phyloP scores from a whole-genome alignment of 208 protist species.

The Willaertia magna region DNA sequence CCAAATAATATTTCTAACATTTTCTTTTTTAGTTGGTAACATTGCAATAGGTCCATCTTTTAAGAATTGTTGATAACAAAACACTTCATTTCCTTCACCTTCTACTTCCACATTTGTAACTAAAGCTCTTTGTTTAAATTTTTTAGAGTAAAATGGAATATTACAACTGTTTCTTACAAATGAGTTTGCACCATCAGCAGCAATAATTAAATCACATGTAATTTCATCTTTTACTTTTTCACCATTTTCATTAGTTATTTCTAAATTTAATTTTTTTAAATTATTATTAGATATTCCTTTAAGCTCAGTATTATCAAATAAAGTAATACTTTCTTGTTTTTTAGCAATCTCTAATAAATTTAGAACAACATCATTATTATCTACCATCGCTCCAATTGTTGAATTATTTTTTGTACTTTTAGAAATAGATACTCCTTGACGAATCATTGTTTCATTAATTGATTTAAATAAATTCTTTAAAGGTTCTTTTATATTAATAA shows the following conservation, averaged over 20 bases:
- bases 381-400: not conserved
- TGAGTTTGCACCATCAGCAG: not conserved
- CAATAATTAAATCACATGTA: not conserved
- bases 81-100: too few relatives aligned
- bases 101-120: not conserved
- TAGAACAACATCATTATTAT: not conserved
- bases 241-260: not conserved
- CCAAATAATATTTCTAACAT: not conserved
- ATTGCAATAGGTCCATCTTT: not conserved
- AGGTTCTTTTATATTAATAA: not conserved
- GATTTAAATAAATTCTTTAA: not conserved
- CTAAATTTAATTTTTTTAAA: not conserved
- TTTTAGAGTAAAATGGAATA: not conserved
- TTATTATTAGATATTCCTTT: not conserved
- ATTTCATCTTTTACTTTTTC: not conserved
- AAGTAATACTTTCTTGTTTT: not conserved
- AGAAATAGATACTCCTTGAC: not conserved
- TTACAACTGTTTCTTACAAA: not conserved
- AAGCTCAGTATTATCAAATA: not conserved
- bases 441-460: not conserved
- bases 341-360: not conserved
- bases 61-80: not conserved
- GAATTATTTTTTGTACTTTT: not conserved
- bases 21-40: not conserved
- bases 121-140: not conserved